Conservation (phyloP, 1,139 yeast species). For the Chernovozyma aurita region DNA sequence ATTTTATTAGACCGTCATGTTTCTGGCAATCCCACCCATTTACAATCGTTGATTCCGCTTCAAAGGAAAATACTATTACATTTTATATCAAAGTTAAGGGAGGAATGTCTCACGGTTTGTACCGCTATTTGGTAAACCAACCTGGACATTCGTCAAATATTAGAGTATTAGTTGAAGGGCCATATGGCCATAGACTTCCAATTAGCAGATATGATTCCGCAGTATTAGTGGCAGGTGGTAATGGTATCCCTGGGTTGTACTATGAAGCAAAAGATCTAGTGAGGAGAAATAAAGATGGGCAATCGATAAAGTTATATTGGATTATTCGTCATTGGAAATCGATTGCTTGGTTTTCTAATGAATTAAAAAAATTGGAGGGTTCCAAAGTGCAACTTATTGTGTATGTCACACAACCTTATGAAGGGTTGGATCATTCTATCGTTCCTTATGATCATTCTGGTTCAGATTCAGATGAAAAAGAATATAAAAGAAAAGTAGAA, state of each 20-base stretch:
- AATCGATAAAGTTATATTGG: conserved; percentile 27
- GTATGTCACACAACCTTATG: conserved; percentile 34
- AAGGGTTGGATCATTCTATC: conserved; percentile 11
- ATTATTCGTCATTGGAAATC: conserved; percentile 37
- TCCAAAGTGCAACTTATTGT: conserved; percentile 25
- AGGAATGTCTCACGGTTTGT: conserved; percentile 41
- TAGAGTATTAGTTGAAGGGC: conserved; percentile 37
- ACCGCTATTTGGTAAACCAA: conserved; percentile 41
- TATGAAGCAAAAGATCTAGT: conserved; percentile 28
- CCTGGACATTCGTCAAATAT: conserved; percentile 37
- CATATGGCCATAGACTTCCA: conserved; percentile 33
- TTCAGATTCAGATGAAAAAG: conserved; percentile 12
- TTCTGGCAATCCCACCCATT: conserved; percentile 61
- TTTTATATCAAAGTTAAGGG: conserved; percentile 40
- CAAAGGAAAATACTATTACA: conserved; percentile 23
- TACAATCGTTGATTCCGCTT: conserved; percentile 38
- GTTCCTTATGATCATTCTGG: conserved; percentile 9
- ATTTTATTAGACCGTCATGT: conserved; percentile 35
- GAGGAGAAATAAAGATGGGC: conserved; percentile 7
- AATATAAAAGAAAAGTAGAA: conserved; percentile 13
- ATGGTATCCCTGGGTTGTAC: conserved; percentile 60
- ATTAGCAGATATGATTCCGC: conserved; percentile 48
- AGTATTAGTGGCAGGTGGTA: conserved; percentile 62
- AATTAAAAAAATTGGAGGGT: conserved; percentile 25
- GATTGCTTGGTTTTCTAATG: conserved; percentile 49